Base-by-base conservation (phyloP, 164 flowering plant genomes). In the Vitis cinerea region DNA sequence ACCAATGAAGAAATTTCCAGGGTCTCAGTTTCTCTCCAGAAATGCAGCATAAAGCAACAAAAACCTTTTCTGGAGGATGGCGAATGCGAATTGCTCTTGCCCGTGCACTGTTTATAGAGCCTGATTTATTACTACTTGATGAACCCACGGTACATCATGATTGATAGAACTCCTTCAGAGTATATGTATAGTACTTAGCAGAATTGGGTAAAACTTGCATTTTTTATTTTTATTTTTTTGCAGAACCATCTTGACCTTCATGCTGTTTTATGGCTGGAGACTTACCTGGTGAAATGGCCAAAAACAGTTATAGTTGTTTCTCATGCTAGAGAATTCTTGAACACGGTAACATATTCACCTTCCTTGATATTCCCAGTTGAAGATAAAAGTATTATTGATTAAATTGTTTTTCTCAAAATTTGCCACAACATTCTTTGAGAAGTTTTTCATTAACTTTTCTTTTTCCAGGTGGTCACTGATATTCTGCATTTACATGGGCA, bases 231-330 rank as follows among this genome's bases (percentile, higher is more conserved):
- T 65, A 73, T 66, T 69, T 48, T 63, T 71, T 77, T 70, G 71
- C 88, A 96, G 99, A 96, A 96, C 69, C 99, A 96, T 88, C 98
- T 96, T 76, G 99, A 96, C 82, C 96, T 96, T 70, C 98, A 93
- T 84, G 98, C 99, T 63, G 99, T 96, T 71, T 70, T 96, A 9
- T 96, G 99, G 99, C 83, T 93, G 77, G 99, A 96, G 75, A 57
- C 91, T 2, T 96, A 96, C 82, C 82, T 96, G 59, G 73, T 84
- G 69, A 93, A 93, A 75, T 96, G 99, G 99, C 95, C 95, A 50
- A 96, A 96, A 79, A 93, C 99, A 69, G 85, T 92, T 77, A 89
- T 96, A 58, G 98, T 96, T 77, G 98, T 96, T 75, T 96, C 99
- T 70, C 99, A 96, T 83, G 99, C 98, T 67, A 86, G 99, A 79